Evolutionary conservation across 2,329 filamentous ascomycete genomes (phyloP).

Genomic region (Cryphonectria naterciae): DNA sequence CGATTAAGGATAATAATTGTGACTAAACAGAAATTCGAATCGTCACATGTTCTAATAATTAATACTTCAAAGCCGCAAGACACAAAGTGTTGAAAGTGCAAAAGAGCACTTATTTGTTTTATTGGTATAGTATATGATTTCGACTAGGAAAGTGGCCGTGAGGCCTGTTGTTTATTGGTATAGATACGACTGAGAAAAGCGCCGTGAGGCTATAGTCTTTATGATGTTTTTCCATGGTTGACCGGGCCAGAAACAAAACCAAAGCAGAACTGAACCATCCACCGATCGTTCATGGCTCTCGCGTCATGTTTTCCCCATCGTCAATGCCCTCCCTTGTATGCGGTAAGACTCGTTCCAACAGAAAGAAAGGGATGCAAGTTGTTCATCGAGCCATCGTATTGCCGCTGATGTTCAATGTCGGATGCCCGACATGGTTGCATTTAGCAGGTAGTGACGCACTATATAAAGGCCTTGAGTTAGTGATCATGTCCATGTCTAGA

Average conservation of each 20-base stretch:
- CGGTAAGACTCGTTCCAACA: background rate
- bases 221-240: too few relatives aligned
- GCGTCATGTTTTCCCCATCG: background rate
- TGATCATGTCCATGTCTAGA: background rate
- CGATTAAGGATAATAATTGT: background rate
- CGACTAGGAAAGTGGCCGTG: background rate
- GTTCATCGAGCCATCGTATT: background rate
- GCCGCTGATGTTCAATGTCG: background rate
- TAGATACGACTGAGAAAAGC: background rate
- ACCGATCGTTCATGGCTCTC: background rate
- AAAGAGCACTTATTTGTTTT: background rate
- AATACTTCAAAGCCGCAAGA: background rate
- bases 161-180: background rate
- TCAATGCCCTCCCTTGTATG: background rate
- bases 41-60: background rate
- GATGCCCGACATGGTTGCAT: background rate
- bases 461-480: background rate
- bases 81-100: background rate
- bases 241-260: background rate
- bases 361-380: background rate
- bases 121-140: background rate
- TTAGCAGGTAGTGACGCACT: conserved; percentile 14
- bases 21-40: background rate
- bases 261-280: background rate
- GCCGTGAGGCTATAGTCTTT: conserved; percentile 3